These are phyloP conservation scores for Dendrobium officinale DNA, from an alignment of 106 monocot genomes.

Conservation along the genomic window DNA sequence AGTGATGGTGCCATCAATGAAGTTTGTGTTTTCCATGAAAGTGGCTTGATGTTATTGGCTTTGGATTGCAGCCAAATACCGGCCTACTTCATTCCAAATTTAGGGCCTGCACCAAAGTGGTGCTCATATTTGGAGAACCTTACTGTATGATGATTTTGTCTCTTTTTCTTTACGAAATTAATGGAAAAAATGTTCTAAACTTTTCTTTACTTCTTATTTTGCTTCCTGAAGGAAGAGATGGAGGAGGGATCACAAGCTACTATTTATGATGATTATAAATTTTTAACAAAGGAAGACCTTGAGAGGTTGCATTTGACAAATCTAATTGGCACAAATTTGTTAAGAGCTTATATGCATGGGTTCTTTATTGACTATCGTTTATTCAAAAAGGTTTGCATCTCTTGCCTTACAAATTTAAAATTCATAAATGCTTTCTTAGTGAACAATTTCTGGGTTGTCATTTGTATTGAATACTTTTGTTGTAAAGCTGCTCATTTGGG, in stretches of 20 bases:
- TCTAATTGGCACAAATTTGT: conserved; percentile 53
- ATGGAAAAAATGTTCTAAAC: not conserved
- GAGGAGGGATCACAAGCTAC: conserved; percentile 62
- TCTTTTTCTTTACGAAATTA: not conserved
- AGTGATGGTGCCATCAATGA: conserved; percentile 72
- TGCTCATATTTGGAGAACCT: conserved; percentile 74
- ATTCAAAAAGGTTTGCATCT: conserved; percentile 69
- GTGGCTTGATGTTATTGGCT: conserved; percentile 84
- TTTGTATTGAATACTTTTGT: not conserved
- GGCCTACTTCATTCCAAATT: conserved; percentile 75
- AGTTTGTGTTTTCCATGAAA: conserved; percentile 63
- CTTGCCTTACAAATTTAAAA: not conserved
- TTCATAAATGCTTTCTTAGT: not conserved
- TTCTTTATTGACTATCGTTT: conserved; percentile 57
- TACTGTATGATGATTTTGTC: conserved; percentile 35
- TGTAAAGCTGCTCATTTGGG: not conserved
- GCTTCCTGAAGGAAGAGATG: conserved; percentile 72
- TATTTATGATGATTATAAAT: conserved; percentile 86
- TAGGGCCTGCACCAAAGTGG: conserved; percentile 97
- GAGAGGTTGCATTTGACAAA: conserved; percentile 65
- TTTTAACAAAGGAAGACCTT: conserved; percentile 86
- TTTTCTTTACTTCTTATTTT: not conserved
- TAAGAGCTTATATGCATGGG: conserved; percentile 83
- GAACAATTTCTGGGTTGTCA: not conserved
- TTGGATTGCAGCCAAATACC: conserved; percentile 80